These are phyloP conservation scores for Cantharellus anzutake DNA, from an alignment of 768 basidiomycete genomes.

Conservation along the genomic window DNA sequence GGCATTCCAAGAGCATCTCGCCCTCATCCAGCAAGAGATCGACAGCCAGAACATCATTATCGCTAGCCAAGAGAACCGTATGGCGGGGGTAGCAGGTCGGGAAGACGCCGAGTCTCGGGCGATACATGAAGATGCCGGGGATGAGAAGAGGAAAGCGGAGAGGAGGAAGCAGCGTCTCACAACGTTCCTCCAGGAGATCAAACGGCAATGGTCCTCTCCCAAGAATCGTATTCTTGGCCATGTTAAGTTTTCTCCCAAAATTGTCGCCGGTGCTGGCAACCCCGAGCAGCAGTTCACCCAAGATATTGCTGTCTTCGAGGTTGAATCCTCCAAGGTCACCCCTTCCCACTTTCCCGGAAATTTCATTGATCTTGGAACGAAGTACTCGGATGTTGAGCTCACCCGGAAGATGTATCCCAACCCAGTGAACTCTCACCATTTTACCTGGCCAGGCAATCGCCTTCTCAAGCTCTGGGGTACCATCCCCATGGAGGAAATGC, in stretches of 20 bases:
- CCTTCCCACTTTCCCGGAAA: slow-evolving; percentile 6
- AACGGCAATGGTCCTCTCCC: slow-evolving; percentile 1
- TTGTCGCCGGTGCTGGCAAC: slow-evolving; percentile 4
- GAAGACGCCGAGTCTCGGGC: background rate
- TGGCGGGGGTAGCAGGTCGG: slow-evolving; percentile 3
- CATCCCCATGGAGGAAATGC: slow-evolving; percentile 3
- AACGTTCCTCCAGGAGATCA: slow-evolving; percentile 4
- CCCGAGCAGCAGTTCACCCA: slow-evolving; percentile 2
- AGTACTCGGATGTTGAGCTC: slow-evolving; percentile 3
- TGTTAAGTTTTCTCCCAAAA: slow-evolving; percentile 2
- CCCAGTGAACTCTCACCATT: background rate
- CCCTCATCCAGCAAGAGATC: slow-evolving; percentile 7
- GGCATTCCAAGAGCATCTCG: slow-evolving; percentile 6
- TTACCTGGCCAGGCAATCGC: slow-evolving; percentile 5
- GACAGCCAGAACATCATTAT: background rate
- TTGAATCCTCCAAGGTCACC: slow-evolving; percentile 5
- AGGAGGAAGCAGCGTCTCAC: slow-evolving; percentile 3
- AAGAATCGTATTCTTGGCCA: slow-evolving; percentile 7
- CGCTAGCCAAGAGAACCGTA: slow-evolving; percentile 2
- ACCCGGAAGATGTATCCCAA: slow-evolving; percentile 4
- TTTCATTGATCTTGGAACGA: slow-evolving; percentile 6
- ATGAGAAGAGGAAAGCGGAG: slow-evolving; percentile 5
- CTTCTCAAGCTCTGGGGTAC: slow-evolving; percentile 5
- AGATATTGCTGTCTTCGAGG: slow-evolving; percentile 7
- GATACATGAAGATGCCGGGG: background rate